A percentile compares a stretch with the other conserved stretches of the same genome.
Evolutionary conservation across 2,329 filamentous ascomycete species (phyloP).

Genomic region (Chaetothyriales sp.): DNA sequence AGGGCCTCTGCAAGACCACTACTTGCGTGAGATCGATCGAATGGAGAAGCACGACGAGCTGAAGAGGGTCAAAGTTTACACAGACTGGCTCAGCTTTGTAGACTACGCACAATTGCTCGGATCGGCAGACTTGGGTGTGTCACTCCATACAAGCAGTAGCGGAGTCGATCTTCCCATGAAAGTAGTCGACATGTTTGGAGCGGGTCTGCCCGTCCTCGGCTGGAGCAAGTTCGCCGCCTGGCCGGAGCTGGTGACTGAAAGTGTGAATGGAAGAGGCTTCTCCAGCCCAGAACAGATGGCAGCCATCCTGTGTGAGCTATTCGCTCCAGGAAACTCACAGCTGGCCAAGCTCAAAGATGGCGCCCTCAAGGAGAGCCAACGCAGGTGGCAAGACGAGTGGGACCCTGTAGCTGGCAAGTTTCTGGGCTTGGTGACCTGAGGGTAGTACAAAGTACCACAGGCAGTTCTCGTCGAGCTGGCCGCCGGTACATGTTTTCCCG

Average conservation of each 20-base stretch:
- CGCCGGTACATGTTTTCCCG: too few relatives aligned
- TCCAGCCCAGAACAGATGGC: constrained; percentile 54
- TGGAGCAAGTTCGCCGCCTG: constrained; percentile 81
- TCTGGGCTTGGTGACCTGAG: constrained; percentile 37
- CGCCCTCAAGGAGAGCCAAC: constrained; percentile 57
- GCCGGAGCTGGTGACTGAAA: constrained; percentile 76
- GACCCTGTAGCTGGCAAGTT: constrained; percentile 63
- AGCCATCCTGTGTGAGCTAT: constrained; percentile 49
- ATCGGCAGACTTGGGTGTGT: constrained; percentile 77
- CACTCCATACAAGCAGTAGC: constrained; percentile 81
- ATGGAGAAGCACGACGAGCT: constrained; percentile 52
- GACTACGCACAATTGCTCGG: constrained; percentile 78
- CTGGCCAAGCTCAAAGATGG: constrained; percentile 52
- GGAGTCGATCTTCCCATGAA: constrained; percentile 98
- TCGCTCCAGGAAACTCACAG: constrained; percentile 41
- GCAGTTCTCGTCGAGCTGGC: too few relatives aligned
- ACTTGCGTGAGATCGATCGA: constrained; percentile 39
- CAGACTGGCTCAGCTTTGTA: constrained; percentile 69
- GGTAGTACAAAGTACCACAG: neutral
- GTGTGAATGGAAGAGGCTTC: constrained; percentile 76
- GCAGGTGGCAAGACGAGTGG: constrained; percentile 91
- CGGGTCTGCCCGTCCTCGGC: constrained; percentile 76
- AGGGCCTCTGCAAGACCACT: constrained; percentile 68
- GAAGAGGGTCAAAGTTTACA: constrained; percentile 56
- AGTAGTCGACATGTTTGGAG: constrained; percentile 97